Conservation (phyloP, 768 basidiomycete species). For the Leucosporidium scottii region DNA sequence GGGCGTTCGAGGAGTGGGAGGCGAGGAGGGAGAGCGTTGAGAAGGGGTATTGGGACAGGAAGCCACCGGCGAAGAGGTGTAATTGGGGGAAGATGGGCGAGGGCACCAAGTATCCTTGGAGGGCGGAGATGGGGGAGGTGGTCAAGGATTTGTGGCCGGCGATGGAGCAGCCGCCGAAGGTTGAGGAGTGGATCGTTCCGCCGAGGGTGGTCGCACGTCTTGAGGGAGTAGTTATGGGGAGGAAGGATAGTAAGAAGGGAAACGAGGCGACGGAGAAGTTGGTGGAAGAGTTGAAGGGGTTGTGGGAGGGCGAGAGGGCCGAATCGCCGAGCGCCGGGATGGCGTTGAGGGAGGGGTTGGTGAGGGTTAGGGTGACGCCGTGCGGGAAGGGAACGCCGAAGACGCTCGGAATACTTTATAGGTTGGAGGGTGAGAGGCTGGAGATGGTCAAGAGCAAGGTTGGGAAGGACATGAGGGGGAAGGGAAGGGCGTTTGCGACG, state of each 20-base stretch:
- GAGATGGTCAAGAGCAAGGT: conserved; percentile 48
- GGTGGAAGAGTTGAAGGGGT: conserved; percentile 57
- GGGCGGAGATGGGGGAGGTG: conserved; percentile 12
- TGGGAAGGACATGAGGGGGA: not conserved
- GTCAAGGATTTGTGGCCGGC: conserved; percentile 41
- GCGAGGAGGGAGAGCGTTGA: conserved; percentile 52
- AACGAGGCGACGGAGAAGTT: conserved; percentile 39
- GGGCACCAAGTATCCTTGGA: conserved; percentile 42
- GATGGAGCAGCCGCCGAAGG: conserved; percentile 43
- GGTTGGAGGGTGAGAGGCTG: conserved; percentile 53
- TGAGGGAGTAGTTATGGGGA: not conserved
- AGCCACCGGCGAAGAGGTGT: conserved; percentile 78
- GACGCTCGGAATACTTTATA: conserved; percentile 68
- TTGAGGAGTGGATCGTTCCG: no score
- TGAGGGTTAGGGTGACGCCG: conserved; percentile 60
- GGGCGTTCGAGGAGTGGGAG: conserved; percentile 53
- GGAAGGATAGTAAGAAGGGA: conserved; percentile 12
- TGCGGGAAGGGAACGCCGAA: conserved; percentile 63
- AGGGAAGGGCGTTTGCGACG: conserved; percentile 35
- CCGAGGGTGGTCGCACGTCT: not conserved
- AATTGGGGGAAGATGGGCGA: conserved; percentile 58
- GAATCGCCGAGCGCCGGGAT: conserved; percentile 46
- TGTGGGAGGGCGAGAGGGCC: conserved; percentile 63
- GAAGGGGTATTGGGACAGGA: conserved; percentile 60
- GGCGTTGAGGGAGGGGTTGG: conserved; percentile 41